Conservation (phyloP, 768 basidiomycete genomes). For the Hypholoma sublateritium region DNA sequence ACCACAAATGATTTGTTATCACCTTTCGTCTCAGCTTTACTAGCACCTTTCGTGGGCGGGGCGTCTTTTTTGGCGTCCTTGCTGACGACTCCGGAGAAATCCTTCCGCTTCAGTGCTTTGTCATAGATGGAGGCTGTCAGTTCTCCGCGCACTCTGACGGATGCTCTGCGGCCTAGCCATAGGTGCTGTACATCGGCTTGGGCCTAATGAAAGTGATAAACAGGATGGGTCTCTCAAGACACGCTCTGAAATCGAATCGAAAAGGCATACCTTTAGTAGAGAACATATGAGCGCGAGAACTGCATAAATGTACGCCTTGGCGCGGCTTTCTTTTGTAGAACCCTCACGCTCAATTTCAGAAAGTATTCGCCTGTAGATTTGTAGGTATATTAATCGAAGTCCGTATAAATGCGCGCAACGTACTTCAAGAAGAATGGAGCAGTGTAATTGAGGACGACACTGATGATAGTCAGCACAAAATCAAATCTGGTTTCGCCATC, state of each 20-base stretch:
- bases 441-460: conserved; percentile 75
- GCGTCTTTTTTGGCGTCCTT: conserved; percentile 31
- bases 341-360: conserved; percentile 48
- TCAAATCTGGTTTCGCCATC: conserved; percentile 47
- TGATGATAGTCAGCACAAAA: conserved; percentile 62
- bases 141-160: conserved; percentile 70
- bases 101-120: conserved; percentile 81
- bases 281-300: conserved; percentile 69
- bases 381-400: not conserved
- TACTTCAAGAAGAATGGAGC: conserved; percentile 85
- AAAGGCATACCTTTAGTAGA: not conserved
- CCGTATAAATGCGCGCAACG: conserved; percentile 13
- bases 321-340: conserved; percentile 46
- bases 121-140: conserved; percentile 88
- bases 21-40: conserved; percentile 18
- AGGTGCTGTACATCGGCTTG: conserved; percentile 74
- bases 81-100: conserved; percentile 74
- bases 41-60: conserved; percentile 31
- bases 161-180: conserved; percentile 76
- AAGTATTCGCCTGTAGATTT: conserved; percentile 46
- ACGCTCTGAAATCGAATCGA: not conserved
- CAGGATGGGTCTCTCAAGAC: not conserved
- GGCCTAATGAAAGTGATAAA: conserved; percentile 31
- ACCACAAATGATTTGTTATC: not conserved
- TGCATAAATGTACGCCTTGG: conserved; percentile 76